phyloP scores from a whole-genome alignment of 2,329 filamentous ascomycete species.

The Xylaria polymorpha region DNA sequence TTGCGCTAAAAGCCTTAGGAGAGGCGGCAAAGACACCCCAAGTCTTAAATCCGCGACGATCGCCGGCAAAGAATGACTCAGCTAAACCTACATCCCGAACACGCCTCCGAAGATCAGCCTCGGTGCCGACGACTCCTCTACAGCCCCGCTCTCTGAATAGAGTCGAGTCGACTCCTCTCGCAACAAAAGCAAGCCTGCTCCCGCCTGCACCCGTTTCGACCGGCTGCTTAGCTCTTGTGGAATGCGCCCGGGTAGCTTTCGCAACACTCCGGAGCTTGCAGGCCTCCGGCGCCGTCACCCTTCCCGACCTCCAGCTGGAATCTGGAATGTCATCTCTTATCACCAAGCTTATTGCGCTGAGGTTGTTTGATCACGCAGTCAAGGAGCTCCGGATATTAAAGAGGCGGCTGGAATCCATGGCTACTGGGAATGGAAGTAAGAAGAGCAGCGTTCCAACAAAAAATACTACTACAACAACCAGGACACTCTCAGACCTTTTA shows the following conservation, averaged over 20 bases:
- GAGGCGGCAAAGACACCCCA: constrained; percentile 68
- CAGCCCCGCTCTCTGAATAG: constrained; percentile 71
- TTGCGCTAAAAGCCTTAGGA: constrained; percentile 74
- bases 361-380: constrained; percentile 73
- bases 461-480: constrained; percentile 55
- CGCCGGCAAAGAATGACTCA: constrained; percentile 52
- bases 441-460: constrained; percentile 50
- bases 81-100: constrained; percentile 55
- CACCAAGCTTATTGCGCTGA: constrained; percentile 72
- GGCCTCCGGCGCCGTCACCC: constrained; percentile 62
- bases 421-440: constrained; percentile 45
- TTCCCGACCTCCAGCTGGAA: constrained; percentile 76
- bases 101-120: constrained; percentile 65
- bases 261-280: constrained; percentile 70
- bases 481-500: constrained; percentile 68
- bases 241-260: constrained; percentile 77
- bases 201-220: constrained; percentile 50
- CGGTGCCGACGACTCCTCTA: constrained; percentile 70
- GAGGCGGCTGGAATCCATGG: constrained; percentile 64
- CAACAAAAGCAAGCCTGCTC: constrained; percentile 50
- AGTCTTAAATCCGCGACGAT: constrained; percentile 48
- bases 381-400: constrained; percentile 77
- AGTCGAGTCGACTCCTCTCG: constrained; percentile 64
- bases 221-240: constrained; percentile 68
- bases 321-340: constrained; percentile 77